These are phyloP conservation scores for Mortierella sp. DNA, from an alignment of 371 early-diverging fungal species.

Conservation along the genomic window DNA sequence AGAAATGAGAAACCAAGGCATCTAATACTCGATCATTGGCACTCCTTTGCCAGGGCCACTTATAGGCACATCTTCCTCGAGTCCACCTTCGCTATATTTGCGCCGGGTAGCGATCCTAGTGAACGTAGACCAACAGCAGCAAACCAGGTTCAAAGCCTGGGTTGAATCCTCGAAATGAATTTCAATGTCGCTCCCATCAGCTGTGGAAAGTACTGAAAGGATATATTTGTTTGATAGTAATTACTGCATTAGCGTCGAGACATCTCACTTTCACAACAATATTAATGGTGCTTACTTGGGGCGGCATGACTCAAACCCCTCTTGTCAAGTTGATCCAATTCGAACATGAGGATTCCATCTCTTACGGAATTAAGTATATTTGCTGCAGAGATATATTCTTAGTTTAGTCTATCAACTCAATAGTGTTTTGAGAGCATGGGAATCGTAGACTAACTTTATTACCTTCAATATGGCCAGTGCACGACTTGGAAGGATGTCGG, in stretches of 20 bases:
- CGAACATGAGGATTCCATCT: conserved; percentile 29
- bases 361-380: conserved; percentile 7
- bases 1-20: no score
- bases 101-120: background rate
- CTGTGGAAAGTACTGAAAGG: conserved; percentile 13
- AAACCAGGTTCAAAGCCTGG: conserved; percentile 15
- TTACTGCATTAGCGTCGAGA: background rate
- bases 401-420: background rate
- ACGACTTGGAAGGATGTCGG: background rate
- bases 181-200: conserved; percentile 20
- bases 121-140: conserved; percentile 46
- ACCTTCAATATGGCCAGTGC: conserved; percentile 21
- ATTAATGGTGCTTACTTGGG: conserved; percentile 6
- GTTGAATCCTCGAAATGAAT: conserved; percentile 15
- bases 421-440: background rate
- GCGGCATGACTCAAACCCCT: conserved; percentile 10
- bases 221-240: background rate
- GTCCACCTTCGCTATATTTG: background rate
- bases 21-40: conserved; percentile 31
- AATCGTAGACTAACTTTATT: background rate
- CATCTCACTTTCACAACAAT: background rate
- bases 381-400: conserved; percentile 4
- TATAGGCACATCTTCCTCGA: background rate
- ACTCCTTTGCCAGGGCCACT: conserved; percentile 7
- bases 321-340: conserved; percentile 31